phyloP scores from a whole-genome alignment of 257 asterid genomes.

The Primulina tabacum region DNA sequence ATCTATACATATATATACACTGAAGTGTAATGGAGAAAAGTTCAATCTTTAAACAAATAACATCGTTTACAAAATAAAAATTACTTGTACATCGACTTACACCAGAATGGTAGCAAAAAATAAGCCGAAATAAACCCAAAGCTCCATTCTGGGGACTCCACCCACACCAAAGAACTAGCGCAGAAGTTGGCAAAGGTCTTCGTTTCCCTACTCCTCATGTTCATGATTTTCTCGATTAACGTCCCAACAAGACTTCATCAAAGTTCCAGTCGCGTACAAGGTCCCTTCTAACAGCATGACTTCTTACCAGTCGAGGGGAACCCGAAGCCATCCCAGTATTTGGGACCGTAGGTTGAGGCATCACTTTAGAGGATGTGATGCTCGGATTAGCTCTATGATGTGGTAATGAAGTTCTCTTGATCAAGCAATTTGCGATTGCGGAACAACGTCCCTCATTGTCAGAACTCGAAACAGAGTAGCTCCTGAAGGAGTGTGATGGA shows the following conservation, averaged over 20 bases:
- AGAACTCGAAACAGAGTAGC: slow-evolving; percentile 85
- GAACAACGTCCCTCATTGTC: slow-evolving; percentile 85
- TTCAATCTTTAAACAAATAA: neutral
- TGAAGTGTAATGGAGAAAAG: neutral
- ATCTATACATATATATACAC: no score
- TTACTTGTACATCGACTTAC: neutral
- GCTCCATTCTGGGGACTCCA: slow-evolving; percentile 27
- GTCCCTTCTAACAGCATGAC: slow-evolving; percentile 89
- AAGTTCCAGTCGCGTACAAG: slow-evolving; percentile 90
- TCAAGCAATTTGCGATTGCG: slow-evolving; percentile 62
- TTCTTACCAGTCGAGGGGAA: slow-evolving; percentile 71
- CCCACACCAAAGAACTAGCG: neutral
- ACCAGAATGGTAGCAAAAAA: neutral
- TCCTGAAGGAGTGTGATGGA: slow-evolving; percentile 84
- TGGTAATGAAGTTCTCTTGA: slow-evolving; percentile 40
- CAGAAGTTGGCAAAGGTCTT: slow-evolving; percentile 8
- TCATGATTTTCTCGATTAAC: slow-evolving; percentile 30
- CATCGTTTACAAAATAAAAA: neutral
- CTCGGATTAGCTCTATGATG: slow-evolving; percentile 43
- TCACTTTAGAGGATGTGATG: slow-evolving; percentile 67
- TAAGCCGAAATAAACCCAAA: neutral
- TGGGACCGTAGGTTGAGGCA: slow-evolving; percentile 63
- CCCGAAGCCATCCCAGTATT: slow-evolving; percentile 41
- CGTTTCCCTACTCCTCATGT: slow-evolving; percentile 5
- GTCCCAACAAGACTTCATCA: slow-evolving; percentile 58